These are phyloP conservation scores for Lichtheimia ramosa DNA, from an alignment of 371 early-diverging fungal genomes.

Conservation along the genomic window DNA sequence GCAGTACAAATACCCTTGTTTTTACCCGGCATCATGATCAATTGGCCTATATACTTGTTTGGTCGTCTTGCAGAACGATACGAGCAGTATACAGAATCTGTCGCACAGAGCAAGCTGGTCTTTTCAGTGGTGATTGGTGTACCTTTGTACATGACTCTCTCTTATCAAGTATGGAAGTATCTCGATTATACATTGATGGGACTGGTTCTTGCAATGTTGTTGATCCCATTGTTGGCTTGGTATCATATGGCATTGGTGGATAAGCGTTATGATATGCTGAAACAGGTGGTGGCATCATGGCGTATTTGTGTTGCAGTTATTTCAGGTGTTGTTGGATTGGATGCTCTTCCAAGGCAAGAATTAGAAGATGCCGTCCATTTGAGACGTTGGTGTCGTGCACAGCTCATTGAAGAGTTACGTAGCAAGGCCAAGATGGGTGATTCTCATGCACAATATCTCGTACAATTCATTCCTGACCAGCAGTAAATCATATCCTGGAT, in stretches of 20 bases:
- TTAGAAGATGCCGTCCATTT: constrained; percentile 38
- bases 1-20: constrained; percentile 53
- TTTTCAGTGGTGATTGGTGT: constrained; percentile 31
- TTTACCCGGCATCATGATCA: constrained; percentile 56
- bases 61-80: constrained; percentile 42
- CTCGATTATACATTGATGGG: constrained; percentile 31
- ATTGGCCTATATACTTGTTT: constrained; percentile 52
- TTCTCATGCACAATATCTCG: constrained; percentile 27
- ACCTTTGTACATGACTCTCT: constrained; percentile 37
- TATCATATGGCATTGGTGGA: constrained; percentile 54
- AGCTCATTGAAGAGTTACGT: constrained; percentile 19
- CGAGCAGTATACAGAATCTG: constrained; percentile 54
- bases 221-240: constrained; percentile 48
- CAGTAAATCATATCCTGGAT: too few relatives aligned
- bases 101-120: constrained; percentile 54
- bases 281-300: constrained; percentile 47
- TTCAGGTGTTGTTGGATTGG: constrained; percentile 20
- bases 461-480: constrained; percentile 11
- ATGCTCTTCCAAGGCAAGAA: constrained; percentile 27
- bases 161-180: constrained; percentile 34
- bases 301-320: constrained; percentile 46
- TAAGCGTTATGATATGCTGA: constrained; percentile 48
- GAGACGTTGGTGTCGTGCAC: constrained; percentile 37
- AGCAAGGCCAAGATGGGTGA: constrained; percentile 26
- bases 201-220: constrained; percentile 19